phyloP scores from a whole-genome alignment of 257 asterid species.

The Nicotiana undulata region DNA sequence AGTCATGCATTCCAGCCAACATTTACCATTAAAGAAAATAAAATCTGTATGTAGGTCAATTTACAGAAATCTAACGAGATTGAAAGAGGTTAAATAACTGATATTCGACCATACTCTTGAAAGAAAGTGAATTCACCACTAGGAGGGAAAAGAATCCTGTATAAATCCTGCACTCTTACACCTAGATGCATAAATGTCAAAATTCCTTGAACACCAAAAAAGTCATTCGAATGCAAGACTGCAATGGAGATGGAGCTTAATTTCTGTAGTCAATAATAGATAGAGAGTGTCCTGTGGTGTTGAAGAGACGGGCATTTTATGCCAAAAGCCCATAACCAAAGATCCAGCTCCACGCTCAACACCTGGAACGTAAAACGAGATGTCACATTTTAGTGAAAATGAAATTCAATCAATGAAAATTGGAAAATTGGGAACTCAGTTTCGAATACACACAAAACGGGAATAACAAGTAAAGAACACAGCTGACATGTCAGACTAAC shows the following conservation, averaged over 20 bases:
- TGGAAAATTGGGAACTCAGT: neutral
- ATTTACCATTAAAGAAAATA: neutral
- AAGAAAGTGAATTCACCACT: neutral
- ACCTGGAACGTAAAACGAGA: constrained; percentile 43
- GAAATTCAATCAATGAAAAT: neutral
- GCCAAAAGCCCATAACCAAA: constrained; percentile 93
- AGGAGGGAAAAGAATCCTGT: neutral
- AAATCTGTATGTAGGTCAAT: neutral
- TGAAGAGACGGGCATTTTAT: constrained; percentile 58
- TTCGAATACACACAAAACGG: neutral
- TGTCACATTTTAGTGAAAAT: constrained; percentile 6
- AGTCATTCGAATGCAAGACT: neutral
- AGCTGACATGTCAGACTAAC: neutral
- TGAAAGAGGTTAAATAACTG: neutral
- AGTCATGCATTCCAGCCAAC: neutral
- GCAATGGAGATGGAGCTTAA: constrained; percentile 1
- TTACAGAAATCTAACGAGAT: neutral
- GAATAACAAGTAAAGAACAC: neutral
- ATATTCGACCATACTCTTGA: neutral
- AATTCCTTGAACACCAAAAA: neutral
- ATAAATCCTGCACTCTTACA: neutral
- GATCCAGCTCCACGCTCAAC: constrained; percentile 90
- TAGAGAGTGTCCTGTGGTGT: constrained; percentile 83
- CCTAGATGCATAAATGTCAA: neutral
- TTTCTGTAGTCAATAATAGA: constrained; percentile 47